Evolutionary conservation across 208 protist species (phyloP).

Genomic region (Trypanosoma melophagium): DNA sequence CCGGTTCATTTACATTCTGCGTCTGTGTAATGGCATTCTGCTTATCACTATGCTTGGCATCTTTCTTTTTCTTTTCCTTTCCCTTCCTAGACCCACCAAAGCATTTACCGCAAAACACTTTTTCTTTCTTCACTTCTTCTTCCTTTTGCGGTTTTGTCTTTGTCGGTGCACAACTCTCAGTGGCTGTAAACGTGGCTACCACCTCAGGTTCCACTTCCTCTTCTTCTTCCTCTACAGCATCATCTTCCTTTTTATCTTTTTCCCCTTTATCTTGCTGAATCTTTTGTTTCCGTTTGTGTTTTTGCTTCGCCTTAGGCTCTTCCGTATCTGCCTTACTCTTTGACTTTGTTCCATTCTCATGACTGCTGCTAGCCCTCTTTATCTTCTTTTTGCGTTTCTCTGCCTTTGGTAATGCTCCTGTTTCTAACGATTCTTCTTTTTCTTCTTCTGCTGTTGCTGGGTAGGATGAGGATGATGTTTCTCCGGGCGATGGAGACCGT

Average conservation of each 20-base stretch:
- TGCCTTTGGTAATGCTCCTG: background rate
- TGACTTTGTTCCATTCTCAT: background rate
- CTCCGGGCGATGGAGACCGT: no score
- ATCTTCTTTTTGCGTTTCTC: background rate
- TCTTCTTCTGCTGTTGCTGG: background rate
- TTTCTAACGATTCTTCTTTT: background rate
- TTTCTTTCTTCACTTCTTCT: conserved; percentile 2
- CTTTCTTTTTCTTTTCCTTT: conserved; percentile 2
- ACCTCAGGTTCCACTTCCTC: background rate
- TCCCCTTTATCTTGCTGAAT: conserved; percentile 1
- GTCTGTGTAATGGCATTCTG: background rate
- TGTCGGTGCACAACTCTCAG: background rate
- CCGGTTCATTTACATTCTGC: no score
- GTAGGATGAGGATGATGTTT: no score
- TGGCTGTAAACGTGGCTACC: background rate
- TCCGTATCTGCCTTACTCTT: background rate
- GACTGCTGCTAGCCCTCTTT: background rate
- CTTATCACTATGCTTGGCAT: conserved; percentile 16
- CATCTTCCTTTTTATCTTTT: background rate
- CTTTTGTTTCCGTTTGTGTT: conserved; percentile 9
- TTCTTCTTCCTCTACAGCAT: conserved; percentile 9
- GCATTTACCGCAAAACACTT: conserved; percentile 1
- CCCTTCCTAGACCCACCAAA: background rate
- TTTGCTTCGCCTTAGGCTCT: background rate
- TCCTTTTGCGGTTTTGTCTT: background rate